phyloP scores from a whole-genome alignment of 805 yeast species.

The Schwanniomyces sp. region DNA sequence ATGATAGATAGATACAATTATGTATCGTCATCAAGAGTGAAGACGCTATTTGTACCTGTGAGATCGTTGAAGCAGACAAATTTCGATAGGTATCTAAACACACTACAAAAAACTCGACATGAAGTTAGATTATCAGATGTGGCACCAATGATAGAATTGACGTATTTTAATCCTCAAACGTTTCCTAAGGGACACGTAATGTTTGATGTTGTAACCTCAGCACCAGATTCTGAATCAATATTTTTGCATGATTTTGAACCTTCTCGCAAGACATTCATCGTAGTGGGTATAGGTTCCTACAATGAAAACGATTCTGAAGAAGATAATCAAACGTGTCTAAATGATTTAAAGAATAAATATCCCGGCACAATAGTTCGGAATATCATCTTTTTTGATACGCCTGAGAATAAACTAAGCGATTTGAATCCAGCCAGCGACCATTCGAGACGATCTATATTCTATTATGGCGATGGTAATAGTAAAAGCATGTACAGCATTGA shows the following conservation, averaged over 20 bases:
- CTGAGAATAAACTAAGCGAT: constrained; percentile 15
- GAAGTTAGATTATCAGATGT: constrained; percentile 78
- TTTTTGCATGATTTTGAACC: constrained; percentile 89
- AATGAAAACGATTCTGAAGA: constrained; percentile 1
- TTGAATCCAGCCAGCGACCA: constrained; percentile 16
- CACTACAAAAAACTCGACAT: constrained; percentile 43
- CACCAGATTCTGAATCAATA: constrained; percentile 55
- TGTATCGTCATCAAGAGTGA: constrained; percentile 65
- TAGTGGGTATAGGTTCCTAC: constrained; percentile 45
- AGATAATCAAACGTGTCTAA: constrained; percentile 9
- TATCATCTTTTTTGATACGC: constrained; percentile 54
- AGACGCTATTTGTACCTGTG: constrained; percentile 67
- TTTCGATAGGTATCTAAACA: constrained; percentile 43
- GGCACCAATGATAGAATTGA: constrained; percentile 51
- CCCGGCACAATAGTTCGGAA: constrained; percentile 58
- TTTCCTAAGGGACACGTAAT: constrained; percentile 76
- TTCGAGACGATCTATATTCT: constrained; percentile 17
- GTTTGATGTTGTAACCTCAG: constrained; percentile 51
- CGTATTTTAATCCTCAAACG: constrained; percentile 76
- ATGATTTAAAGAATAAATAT: constrained; percentile 40
- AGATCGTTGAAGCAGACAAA: constrained; percentile 45
- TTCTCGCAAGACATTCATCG: constrained; percentile 71
- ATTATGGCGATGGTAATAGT: constrained; percentile 25
- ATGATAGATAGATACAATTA: constrained; percentile 44
- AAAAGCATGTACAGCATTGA: constrained; percentile 40